Conservation (phyloP, 495 filamentous ascomycete genomes). For the Physcia stellaris region DNA sequence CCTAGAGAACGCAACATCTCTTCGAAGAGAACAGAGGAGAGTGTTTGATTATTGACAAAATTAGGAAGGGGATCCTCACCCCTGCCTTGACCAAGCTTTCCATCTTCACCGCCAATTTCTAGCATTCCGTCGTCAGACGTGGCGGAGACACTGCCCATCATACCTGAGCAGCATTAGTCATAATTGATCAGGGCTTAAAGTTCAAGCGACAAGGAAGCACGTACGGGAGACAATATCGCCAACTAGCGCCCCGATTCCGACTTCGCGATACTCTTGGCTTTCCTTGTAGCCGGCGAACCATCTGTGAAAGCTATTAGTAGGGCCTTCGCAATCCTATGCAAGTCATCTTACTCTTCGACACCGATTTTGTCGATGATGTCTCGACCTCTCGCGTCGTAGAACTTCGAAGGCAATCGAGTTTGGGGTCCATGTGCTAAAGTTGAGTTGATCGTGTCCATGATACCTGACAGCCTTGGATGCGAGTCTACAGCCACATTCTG, state of each 20-base stretch:
- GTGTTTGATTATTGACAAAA: too few species aligned
- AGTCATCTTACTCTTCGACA: conserved; percentile 83
- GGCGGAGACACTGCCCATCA: too few species aligned
- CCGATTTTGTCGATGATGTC: conserved; percentile 63
- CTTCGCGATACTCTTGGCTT: conserved; percentile 65
- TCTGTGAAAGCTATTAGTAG: too few species aligned
- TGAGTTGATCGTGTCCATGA: conserved; percentile 88
- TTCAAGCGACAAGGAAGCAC: too few species aligned
- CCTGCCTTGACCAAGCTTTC: conserved; percentile 30
- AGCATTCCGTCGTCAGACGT: conserved; percentile 54
- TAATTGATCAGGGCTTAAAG: too few species aligned
- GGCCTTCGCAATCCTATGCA: too few species aligned
- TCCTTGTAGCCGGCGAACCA: conserved; percentile 86
- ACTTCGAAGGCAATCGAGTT: conserved; percentile 66
- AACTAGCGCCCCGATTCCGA: conserved; percentile 75
- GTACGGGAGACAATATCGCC: conserved; percentile 79
- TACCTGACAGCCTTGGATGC: conserved; percentile 70
- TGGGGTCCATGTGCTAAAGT: conserved; percentile 72
- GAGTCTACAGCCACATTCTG: conserved; percentile 66
- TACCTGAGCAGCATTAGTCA: too few species aligned
- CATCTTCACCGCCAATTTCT: conserved; percentile 46
- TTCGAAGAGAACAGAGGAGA: too few species aligned
- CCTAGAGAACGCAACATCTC: too few species aligned
- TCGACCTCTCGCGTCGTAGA: conserved; percentile 66
- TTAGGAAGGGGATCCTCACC: conserved; percentile 21